Base-by-base conservation (phyloP, 805 yeast genomes). In the Pichia californica region DNA sequence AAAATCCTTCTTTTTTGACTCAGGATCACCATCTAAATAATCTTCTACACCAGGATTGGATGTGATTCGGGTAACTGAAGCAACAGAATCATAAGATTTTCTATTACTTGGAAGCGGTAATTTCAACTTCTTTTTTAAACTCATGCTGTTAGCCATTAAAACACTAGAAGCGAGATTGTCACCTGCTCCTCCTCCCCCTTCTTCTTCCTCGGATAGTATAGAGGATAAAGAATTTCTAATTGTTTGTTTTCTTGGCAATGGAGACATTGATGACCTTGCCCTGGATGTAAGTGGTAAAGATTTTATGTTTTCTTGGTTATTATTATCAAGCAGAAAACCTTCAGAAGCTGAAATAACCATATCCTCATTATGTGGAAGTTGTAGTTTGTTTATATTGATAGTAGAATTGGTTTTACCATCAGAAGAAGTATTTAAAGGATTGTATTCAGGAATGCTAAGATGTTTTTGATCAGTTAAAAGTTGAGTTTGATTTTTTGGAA, bases 401-500 rank as follows among this genome's bases (percentile, higher is more conserved):
- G 7, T 21, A 28, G 14, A n/a, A n/a, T 3, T 18, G n/a, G n/a
- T n/a, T n/a, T n/a, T n/a, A n/a, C n/a, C n/a, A n/a, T n/a, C n/a
- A n/a, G n/a, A n/a, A n/a, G n/a, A n/a, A n/a, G n/a, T n/a, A n/a
- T n/a, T n/a, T n/a, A n/a, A n/a, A n/a, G n/a, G n/a, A n/a, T 11
- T n/a, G 15, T 30, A 16, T 7, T 38, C n/a, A 5, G 34, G 34
- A 29, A 30, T 18, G 30, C 16, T 29, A 15, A 21, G 14, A 5
- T n/a, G 31, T 2, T 27, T 25, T 8, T 36, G 28, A 18, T 44
- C 44, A 25, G 14, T 31, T 14, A 20, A 33, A 15, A 40, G 21
- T 26, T 31, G 37, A 1, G 47, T 44, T 29, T 44, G 40, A 28
- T 44, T 40, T 32, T 44, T 44, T 1, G 52, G 52, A n/a, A 64